phyloP scores from a whole-genome alignment of 441 rosid species.

The Bruguiera hainesii region DNA sequence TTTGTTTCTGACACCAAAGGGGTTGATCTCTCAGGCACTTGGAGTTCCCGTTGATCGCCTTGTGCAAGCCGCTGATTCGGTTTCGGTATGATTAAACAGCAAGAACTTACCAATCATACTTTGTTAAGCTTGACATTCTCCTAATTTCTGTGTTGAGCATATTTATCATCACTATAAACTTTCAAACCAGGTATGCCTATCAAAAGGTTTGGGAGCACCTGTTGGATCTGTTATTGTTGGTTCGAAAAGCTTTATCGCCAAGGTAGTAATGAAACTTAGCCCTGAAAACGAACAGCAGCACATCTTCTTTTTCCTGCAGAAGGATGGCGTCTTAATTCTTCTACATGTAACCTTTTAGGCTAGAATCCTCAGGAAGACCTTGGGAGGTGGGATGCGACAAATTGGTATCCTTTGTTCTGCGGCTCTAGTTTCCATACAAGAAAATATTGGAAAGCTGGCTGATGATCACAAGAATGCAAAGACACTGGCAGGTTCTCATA shows the following conservation, averaged over 20 bases:
- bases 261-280: slow-evolving; percentile 38
- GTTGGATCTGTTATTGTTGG: slow-evolving; percentile 91
- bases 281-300: background rate
- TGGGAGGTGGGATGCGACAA: slow-evolving; percentile 98
- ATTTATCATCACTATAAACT: slow-evolving; percentile 11
- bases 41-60: slow-evolving; percentile 80
- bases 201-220: slow-evolving; percentile 93
- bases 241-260: slow-evolving; percentile 63
- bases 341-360: slow-evolving; percentile 39
- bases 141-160: background rate
- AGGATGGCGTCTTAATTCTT: no score
- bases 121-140: background rate
- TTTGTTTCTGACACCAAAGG: slow-evolving; percentile 15
- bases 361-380: slow-evolving; percentile 74
- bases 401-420: slow-evolving; percentile 79
- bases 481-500: slow-evolving; percentile 59
- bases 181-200: slow-evolving; percentile 64
- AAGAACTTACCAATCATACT: slow-evolving; percentile 6
- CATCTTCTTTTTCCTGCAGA: background rate
- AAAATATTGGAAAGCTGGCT: slow-evolving; percentile 62
- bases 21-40: slow-evolving; percentile 55
- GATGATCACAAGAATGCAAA: slow-evolving; percentile 80
- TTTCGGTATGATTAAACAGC: slow-evolving; percentile 44
- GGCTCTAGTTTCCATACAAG: slow-evolving; percentile 71
- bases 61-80: slow-evolving; percentile 82